Evolutionary conservation across 768 basidiomycete species (phyloP), one percentile per base, ranked within the genome.

Genomic region (Trametes maxima): DNA sequence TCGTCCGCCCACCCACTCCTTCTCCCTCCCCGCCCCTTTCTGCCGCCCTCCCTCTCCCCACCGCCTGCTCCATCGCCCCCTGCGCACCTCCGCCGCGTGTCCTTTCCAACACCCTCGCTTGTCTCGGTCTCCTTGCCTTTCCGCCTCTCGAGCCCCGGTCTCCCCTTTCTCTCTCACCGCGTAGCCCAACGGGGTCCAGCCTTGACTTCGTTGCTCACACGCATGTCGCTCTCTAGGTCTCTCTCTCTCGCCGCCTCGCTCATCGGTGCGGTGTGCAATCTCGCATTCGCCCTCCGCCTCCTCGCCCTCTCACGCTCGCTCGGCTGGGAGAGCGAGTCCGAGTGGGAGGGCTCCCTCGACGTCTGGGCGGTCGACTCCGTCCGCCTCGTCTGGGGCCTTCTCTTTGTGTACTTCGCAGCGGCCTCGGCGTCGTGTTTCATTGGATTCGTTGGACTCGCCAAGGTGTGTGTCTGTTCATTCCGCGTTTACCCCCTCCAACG

Each of bases 401-500:
- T 89, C 33, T 83, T 80, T 28, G 74, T 82, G 21, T 91, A 93
- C 72, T 88, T 92, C 68, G 77, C 81, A 7, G 81, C 85, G 0
- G 86, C 88, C 7, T 82, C 87, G 0, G 73, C 82, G 12, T 86
- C 90, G 8, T 88, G 83, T 64, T 72, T 80, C 6, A 75, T 90
- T 1, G 91, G 91, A 19, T 76, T 92, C 54, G 71, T 78, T 14
- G 91, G 91, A n/a, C 82, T 89, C 59, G 68, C 86, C 66, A 86
- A 85, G 78, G 91, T 90, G 58, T 45, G 77, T 75, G 28, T 28
- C 44, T 44, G 42, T 44, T 46, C 14, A 40, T 19, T 43, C 24
- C 45, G 25, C 17, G 13, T 22, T 59, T 21, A 37, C 21, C 51
- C 42, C 7, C 54, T 47, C 50, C 36, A 42, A 21, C 12, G 35